Evolutionary conservation across 78 protist species (phyloP).

Genomic region (Emiliania huxleyi): DNA sequence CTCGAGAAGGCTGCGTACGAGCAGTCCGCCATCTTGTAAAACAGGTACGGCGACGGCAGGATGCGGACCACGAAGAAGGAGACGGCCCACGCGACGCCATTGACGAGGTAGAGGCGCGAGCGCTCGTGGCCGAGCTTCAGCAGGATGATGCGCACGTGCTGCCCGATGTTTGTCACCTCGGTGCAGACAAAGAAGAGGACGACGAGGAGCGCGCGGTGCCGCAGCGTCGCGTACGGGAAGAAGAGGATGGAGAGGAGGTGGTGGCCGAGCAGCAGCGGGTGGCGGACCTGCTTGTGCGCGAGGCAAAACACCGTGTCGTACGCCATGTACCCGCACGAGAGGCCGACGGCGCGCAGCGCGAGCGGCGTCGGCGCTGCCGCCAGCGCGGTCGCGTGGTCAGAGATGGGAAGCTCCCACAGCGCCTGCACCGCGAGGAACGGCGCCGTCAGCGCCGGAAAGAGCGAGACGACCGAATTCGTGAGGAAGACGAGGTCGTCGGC

Average conservation of each 20-base stretch:
- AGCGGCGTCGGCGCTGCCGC: neutral
- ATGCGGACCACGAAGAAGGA: neutral
- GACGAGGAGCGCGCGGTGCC: neutral
- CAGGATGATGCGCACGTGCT: neutral
- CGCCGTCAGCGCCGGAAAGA: neutral
- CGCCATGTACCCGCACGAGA: conserved; percentile 3
- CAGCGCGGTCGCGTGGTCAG: neutral
- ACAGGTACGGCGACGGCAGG: neutral
- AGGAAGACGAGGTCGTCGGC: neutral
- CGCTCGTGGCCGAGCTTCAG: neutral
- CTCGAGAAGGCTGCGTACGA: neutral
- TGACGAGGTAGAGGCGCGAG: neutral
- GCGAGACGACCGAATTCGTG: neutral
- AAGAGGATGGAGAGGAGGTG: neutral
- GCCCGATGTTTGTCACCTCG: neutral
- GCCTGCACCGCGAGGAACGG: neutral
- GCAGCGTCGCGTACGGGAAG: neutral
- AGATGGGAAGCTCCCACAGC: neutral
- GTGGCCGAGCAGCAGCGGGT: neutral
- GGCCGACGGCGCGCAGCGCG: neutral
- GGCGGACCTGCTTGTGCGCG: neutral
- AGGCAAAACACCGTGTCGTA: neutral
- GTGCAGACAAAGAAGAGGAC: neutral
- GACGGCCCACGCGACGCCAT: neutral
- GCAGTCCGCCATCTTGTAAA: neutral